A percentile compares a stretch with the other conserved stretches of the same genome.
Evolutionary conservation across 2,329 filamentous ascomycete genomes (phyloP).

Genomic region (Aspergillus sp.): DNA sequence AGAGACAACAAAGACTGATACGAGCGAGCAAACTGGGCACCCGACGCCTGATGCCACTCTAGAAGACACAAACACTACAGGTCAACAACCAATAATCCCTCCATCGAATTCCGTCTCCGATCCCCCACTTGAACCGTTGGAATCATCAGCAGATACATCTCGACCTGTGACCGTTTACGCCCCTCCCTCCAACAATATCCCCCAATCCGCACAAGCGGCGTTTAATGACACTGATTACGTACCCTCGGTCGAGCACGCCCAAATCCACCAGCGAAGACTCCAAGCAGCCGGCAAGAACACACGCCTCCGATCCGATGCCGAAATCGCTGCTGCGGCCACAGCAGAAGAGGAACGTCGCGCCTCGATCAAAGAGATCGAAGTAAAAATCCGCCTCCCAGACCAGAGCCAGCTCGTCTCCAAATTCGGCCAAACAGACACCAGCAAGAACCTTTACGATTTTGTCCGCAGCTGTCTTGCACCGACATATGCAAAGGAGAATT

Average conservation of each 20-base stretch:
- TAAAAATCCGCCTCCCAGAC: constrained; percentile 88
- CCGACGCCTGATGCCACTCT: constrained; percentile 16
- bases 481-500: constrained; percentile 61
- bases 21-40: constrained; percentile 11
- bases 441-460: constrained; percentile 72
- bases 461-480: constrained; percentile 73
- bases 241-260: constrained; percentile 82
- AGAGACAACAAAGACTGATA: constrained; percentile 14
- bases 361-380: constrained; percentile 68
- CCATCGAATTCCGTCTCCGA: constrained; percentile 16
- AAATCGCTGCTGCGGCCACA: constrained; percentile 72
- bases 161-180: constrained; percentile 71
- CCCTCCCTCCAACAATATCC: constrained; percentile 74
- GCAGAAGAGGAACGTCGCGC: constrained; percentile 69
- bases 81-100: constrained; percentile 21
- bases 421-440: constrained; percentile 71
- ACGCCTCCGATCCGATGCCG: constrained; percentile 79
- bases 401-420: constrained; percentile 75
- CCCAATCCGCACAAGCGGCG: constrained; percentile 70
- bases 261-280: constrained; percentile 77
- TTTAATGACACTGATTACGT: constrained; percentile 77
- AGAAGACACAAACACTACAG: constrained; percentile 6
- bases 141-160: constrained; percentile 46
- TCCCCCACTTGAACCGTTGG: constrained; percentile 27
- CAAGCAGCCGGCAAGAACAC: constrained; percentile 75